These are phyloP conservation scores for Carex littledalei DNA, from an alignment of 176 grass and related monocot species.

Conservation along the genomic window DNA sequence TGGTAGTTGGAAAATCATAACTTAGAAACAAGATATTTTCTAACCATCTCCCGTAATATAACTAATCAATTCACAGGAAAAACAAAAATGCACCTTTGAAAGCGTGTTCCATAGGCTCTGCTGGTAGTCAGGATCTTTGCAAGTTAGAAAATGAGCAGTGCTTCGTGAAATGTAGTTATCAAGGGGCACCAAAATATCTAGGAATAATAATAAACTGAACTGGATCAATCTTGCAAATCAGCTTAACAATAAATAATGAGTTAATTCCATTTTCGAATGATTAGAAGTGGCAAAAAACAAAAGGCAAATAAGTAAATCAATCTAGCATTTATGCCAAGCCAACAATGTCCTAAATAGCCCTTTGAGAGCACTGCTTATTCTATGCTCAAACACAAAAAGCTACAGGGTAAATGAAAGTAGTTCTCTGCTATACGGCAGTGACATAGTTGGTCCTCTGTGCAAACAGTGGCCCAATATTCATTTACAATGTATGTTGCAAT, in stretches of 20 bases:
- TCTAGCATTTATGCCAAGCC: background rate
- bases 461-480: background rate
- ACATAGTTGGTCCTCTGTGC: background rate
- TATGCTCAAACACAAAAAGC: background rate
- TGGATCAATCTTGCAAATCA: background rate
- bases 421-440: background rate
- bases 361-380: background rate
- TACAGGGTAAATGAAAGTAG: background rate
- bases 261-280: background rate
- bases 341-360: background rate
- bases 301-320: background rate
- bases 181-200: constrained; percentile 89
- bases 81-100: constrained; percentile 46
- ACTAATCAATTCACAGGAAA: background rate
- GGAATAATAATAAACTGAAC: background rate
- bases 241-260: background rate
- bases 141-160: constrained; percentile 64
- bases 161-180: constrained; percentile 84
- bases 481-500: too few species aligned
- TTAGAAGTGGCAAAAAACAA: constrained; percentile 1
- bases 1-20: background rate
- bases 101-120: constrained; percentile 79
- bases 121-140: constrained; percentile 83
- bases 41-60: background rate
- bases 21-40: background rate